Base-by-base conservation (phyloP, 2,329 filamentous ascomycete species). In the Penicillium sp. region DNA sequence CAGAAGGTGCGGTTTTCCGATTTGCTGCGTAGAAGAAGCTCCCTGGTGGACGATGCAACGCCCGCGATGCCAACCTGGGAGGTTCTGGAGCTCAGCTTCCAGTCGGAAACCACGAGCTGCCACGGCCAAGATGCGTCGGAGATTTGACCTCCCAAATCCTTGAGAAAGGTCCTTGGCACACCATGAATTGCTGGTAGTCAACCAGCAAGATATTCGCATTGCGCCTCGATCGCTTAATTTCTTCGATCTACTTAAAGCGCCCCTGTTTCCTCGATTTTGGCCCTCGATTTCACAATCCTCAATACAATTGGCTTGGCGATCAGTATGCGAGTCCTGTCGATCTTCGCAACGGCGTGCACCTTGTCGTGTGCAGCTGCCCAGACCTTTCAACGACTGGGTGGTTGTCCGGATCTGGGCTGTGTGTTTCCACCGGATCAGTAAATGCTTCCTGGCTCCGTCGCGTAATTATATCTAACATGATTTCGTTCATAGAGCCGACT, bases 401-500 rank as follows among this genome's bases (percentile, higher is more conserved):
- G 78, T 48, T 84, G 82, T 63, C 82, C 82, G 26, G 78, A 75
- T 4, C 68, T 84, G 48, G 82, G 81, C 65, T 81, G 79, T 56
- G 74, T 84, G 50, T 79, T 84, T 49, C 82, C 82, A 42, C 82
- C 82, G 17, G 81, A 84, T 58, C 80, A 84, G 78, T 79, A n/a
- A n/a, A 70, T 62, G 77, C 52, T 39, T 15, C 20, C 24, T 12
- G 2, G 23, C 5, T 17, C 4, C 13, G n/a, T 33, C 7, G n/a
- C 8, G 8, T 26, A 4, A 17, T 12, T 32, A 18, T 13, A 2
- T 13, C 26, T 51, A 27, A 49, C 21, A 33, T 9, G 6, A 44
- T 7, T 39, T n/a, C 12, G 27, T 24, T 8, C n/a, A 21, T 54
- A 82, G 80, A 75, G 85, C 87, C 58, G 90, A 94, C 65, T 94